Evolutionary conservation across 495 filamentous ascomycete species (phyloP).

Genomic region (Aspergillus avenaceus): DNA sequence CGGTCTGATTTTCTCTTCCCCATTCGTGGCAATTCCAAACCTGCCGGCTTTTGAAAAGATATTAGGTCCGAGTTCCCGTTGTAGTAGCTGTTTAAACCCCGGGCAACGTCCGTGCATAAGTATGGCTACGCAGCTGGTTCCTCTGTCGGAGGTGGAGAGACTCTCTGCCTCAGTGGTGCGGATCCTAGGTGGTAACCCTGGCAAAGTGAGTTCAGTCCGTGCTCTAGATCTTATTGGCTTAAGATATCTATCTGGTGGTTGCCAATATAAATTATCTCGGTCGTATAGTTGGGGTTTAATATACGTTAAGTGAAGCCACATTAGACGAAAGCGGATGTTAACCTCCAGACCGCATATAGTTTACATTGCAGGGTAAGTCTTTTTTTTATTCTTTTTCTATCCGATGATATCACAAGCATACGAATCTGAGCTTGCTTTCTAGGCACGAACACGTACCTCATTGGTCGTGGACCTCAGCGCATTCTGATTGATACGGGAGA

Average conservation of each 20-base stretch:
- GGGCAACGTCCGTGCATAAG: background rate
- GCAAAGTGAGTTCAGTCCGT: slow-evolving; percentile 50
- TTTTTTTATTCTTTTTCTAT: background rate
- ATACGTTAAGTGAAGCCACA: background rate
- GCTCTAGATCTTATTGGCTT: background rate
- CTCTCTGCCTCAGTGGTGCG: slow-evolving; percentile 65
- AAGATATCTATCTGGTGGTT: background rate
- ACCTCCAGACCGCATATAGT: slow-evolving; percentile 23
- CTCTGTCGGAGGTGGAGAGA: slow-evolving; percentile 61
- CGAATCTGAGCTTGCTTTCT: slow-evolving; percentile 1
- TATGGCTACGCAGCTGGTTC: slow-evolving; percentile 46
- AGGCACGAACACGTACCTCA: slow-evolving; percentile 85
- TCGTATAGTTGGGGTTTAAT: background rate
- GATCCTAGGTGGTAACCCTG: slow-evolving; percentile 77
- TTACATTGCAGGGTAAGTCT: slow-evolving; percentile 48
- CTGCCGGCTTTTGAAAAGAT: too few relatives aligned
- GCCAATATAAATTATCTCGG: background rate
- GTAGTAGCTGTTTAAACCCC: background rate
- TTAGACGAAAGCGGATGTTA: background rate
- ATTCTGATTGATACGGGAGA: slow-evolving; percentile 80
- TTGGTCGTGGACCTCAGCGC: slow-evolving; percentile 63
- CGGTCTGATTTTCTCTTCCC: background rate
- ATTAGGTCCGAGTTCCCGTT: background rate
- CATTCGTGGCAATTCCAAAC: too few relatives aligned
- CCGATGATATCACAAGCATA: background rate